Evolutionary conservation across 2,329 filamentous ascomycete genomes (phyloP).

Genomic region (Microdochium trichocladiopsis): DNA sequence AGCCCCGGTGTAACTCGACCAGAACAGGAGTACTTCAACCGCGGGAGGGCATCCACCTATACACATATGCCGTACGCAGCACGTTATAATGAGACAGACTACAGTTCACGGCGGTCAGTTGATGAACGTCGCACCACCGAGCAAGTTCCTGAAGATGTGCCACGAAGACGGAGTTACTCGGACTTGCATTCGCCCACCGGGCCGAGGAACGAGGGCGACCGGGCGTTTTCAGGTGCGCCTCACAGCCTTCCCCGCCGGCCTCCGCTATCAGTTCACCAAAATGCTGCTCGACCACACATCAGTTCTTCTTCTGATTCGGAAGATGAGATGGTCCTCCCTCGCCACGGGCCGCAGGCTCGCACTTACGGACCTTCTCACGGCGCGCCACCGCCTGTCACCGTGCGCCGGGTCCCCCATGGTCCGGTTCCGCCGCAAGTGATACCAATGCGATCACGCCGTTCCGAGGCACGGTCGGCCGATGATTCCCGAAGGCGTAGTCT

Average conservation of each 20-base stretch:
- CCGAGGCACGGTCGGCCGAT: constrained; percentile 14
- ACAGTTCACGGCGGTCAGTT: not conserved
- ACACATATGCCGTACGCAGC: constrained; percentile 12
- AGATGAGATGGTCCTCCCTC: not conserved
- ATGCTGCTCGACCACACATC: not conserved
- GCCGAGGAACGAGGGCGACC: not conserved
- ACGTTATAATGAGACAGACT: not conserved
- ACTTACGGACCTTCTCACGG: not conserved
- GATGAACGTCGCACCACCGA: not conserved
- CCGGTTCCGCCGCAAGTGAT: constrained; percentile 8
- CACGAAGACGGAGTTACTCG: not conserved
- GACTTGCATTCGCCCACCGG: not conserved
- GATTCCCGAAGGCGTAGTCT: constrained; percentile 17
- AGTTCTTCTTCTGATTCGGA: not conserved
- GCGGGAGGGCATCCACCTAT: constrained; percentile 25
- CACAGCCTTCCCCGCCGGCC: not conserved
- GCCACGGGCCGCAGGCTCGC: not conserved
- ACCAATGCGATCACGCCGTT: constrained; percentile 11
- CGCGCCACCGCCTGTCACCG: not conserved
- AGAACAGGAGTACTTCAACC: constrained; percentile 27
- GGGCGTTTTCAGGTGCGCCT: not conserved
- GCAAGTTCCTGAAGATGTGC: not conserved
- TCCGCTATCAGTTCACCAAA: not conserved
- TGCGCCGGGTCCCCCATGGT: constrained; percentile 13
- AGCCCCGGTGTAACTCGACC: constrained; percentile 15